Percentiles rank a stretch among this genome's conserved stretches.
Evolutionary conservation across 306 rosid species (phyloP).

Genomic region (Vigna reflexopilosa): DNA sequence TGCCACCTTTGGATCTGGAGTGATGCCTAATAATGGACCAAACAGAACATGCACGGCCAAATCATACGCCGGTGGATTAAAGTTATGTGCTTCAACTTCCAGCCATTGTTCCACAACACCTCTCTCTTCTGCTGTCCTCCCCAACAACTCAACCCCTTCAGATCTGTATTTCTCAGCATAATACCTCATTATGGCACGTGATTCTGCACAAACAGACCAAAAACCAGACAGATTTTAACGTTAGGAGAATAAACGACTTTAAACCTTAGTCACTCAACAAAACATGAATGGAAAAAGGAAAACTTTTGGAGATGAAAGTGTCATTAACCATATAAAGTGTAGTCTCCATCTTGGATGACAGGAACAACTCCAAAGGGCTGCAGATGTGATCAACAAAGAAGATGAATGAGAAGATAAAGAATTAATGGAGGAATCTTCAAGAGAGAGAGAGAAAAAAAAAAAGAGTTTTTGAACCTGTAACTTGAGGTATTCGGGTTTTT

Average conservation of each 20-base stretch:
- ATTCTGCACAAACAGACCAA: conserved; percentile 48
- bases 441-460: neutral
- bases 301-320: too few relatives aligned
- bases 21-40: neutral
- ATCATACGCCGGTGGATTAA: conserved; percentile 35
- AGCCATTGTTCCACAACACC: conserved; percentile 67
- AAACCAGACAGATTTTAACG: neutral
- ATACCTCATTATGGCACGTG: conserved; percentile 58
- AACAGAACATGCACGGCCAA: conserved; percentile 41
- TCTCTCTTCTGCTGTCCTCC: conserved; percentile 58
- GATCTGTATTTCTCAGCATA: conserved; percentile 59
- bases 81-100: conserved; percentile 58
- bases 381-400: conserved; percentile 13
- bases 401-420: conserved; percentile 6
- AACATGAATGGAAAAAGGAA: neutral
- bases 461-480: conserved; percentile 46
- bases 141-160: conserved; percentile 56
- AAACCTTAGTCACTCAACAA: too few relatives aligned
- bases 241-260: too few relatives aligned
- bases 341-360: conserved; percentile 60
- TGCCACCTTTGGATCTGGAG: conserved; percentile 51
- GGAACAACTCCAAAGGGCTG: conserved; percentile 60
- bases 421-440: neutral
- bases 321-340: conserved; percentile 48
- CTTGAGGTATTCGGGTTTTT: conserved; percentile 54